Percentiles rank a stretch among this genome's conserved stretches.
phyloP scores from a whole-genome alignment of 2,329 filamentous ascomycete species.

The Ophiostoma fasciatum region DNA sequence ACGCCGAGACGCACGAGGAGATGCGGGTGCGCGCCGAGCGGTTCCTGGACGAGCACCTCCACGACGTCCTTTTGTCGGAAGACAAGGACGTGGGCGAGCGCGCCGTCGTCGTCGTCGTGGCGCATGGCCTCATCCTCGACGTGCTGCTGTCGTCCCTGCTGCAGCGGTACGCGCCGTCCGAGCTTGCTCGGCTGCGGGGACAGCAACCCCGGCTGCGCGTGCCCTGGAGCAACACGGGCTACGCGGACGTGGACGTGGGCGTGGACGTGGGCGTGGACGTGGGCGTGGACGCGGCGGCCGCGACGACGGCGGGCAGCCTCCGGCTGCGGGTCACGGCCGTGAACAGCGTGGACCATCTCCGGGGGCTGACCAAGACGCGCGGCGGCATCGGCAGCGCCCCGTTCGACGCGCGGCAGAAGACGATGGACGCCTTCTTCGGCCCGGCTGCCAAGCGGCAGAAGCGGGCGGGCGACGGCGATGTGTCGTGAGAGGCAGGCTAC shows the following conservation, averaged over 20 bases:
- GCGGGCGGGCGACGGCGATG: constrained; percentile 10
- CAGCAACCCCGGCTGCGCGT: constrained; percentile 16
- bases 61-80: constrained; percentile 32
- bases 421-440: constrained; percentile 60
- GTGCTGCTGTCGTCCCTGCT: constrained; percentile 51
- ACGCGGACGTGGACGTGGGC: constrained; percentile 19
- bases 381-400: constrained; percentile 69
- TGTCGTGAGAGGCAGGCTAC: constrained; percentile 13
- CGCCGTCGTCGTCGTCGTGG: constrained; percentile 48
- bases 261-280: not conserved
- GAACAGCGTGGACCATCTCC: constrained; percentile 59
- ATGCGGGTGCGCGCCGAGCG: constrained; percentile 48
- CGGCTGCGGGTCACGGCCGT: constrained; percentile 37
- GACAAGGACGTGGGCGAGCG: not conserved
- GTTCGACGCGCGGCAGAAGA: constrained; percentile 62
- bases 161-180: constrained; percentile 28
- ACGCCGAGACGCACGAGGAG: constrained; percentile 52
- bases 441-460: constrained; percentile 34
- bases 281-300: too few species aligned
- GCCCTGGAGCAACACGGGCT: constrained; percentile 40
- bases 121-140: constrained; percentile 70
- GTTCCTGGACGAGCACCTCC: constrained; percentile 52
- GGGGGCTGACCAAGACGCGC: constrained; percentile 59
- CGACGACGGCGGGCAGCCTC: too few species aligned
- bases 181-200: constrained; percentile 12